Evolutionary conservation across 2,329 filamentous ascomycete species (phyloP), one percentile per base, ranked within the genome.

Genomic region (Botrytis sinoallii): DNA sequence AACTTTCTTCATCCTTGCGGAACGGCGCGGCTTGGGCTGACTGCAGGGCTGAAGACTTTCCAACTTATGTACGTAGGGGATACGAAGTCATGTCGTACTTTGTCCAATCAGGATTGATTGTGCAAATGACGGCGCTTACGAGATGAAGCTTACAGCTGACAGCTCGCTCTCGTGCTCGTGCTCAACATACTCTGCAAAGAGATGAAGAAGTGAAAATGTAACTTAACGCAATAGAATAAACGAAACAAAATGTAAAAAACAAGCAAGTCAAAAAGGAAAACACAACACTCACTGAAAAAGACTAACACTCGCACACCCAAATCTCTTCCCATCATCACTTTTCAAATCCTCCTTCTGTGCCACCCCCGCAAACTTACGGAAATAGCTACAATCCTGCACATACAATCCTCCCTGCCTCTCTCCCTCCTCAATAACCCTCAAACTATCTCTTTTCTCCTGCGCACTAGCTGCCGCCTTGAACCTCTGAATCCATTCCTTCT

Each of bases 281-380:
- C 35, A 25, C 1, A 80, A 75, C 69, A 83, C 80, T 12, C 86
- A 81, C 66, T 84, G 81, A 75, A 85, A 86, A 16, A 86, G 79
- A 7, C 78, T 82, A 6, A 86, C 84, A 0, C 85, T 76, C 4
- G 84, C 84, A 71, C 83, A 83, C 0, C 66, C 74, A 59, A 63
- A 78, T 40, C 76, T 76, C 35, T 74, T 75, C 40, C 68, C 72
- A 52, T 78, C 74, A 55, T 77, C 71, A 32, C 74, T 73, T 32
- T 52, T 75, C 32, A 74, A 64, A 22, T 59, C 38, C 32, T 57
- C 55, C 42, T 20, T 35, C 57, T 46, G 63, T 55, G 10, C 67
- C 55, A 48, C 70, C 8, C 70, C 70, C 29, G 76, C 63, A 40
- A 76, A 75, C 29, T 72, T 46, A 2, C 79, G 75, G 65, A 80